Evolutionary conservation across 2,329 filamentous ascomycete genomes (phyloP).

Genomic region (Pseudonectria buxi): DNA sequence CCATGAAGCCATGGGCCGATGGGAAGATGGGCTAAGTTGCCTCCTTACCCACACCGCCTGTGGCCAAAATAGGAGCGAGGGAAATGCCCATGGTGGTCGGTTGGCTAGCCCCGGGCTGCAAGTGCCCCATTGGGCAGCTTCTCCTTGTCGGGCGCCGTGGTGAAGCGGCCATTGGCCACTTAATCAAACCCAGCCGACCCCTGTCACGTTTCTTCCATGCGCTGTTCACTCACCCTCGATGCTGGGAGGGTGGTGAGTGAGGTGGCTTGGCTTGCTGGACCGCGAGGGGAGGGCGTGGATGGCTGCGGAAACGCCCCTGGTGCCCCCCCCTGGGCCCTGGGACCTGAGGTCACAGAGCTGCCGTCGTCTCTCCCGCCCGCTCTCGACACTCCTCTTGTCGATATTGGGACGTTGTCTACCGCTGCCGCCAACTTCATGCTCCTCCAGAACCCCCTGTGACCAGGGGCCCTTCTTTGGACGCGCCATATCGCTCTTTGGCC

Average conservation of each 20-base stretch:
- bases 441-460: conserved; percentile 15
- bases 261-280: conserved; percentile 8
- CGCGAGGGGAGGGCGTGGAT: too few species aligned
- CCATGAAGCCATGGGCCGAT: too few species aligned
- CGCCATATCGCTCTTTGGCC: conserved; percentile 11
- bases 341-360: too few species aligned
- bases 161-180: conserved; percentile 42
- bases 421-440: conserved; percentile 19
- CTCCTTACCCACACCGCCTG: conserved; percentile 26
- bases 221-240: conserved; percentile 30
- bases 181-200: conserved; percentile 43
- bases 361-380: background rate
- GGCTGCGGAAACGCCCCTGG: too few species aligned
- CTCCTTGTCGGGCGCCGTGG: conserved; percentile 34
- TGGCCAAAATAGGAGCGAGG: conserved; percentile 24
- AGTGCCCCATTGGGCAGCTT: conserved; percentile 45
- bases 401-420: conserved; percentile 11
- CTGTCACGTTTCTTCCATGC: conserved; percentile 47
- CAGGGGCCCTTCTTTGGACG: conserved; percentile 11
- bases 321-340: too few species aligned
- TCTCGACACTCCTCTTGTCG: conserved; percentile 8
- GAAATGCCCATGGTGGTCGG: conserved; percentile 31
- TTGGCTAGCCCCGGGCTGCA: conserved; percentile 40
- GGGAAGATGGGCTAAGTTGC: background rate
- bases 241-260: too few species aligned